These are phyloP conservation scores for Termitomyces sp. DNA, from an alignment of 768 basidiomycete genomes.

Conservation along the genomic window DNA sequence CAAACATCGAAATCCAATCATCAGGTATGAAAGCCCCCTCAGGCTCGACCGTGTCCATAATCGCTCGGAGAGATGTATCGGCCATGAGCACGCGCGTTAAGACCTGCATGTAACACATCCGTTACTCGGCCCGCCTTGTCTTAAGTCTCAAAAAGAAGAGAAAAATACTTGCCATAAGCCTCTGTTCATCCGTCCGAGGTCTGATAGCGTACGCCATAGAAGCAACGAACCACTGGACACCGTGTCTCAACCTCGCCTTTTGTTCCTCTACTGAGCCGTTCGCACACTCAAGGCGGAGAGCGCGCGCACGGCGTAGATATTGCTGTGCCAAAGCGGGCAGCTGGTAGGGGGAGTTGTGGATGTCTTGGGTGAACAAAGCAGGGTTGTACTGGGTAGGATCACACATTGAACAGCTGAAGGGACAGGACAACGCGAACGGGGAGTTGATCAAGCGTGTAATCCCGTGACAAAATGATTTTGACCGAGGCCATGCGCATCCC, in stretches of 20 bases:
- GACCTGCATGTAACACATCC: neutral
- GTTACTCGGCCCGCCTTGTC: neutral
- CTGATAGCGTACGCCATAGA: constrained; percentile 1
- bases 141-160: neutral
- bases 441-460: too few species aligned
- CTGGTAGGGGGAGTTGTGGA: neutral
- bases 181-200: neutral
- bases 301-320: neutral
- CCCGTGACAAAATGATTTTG: too few species aligned
- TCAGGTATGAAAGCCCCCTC: neutral
- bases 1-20: constrained; percentile 6
- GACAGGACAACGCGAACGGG: too few species aligned
- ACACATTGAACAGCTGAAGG: neutral
- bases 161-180: neutral
- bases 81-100: neutral
- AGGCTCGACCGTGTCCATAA: constrained; percentile 3
- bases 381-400: neutral
- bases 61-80: neutral
- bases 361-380: neutral
- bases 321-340: neutral
- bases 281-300: neutral
- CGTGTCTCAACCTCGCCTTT: neutral
- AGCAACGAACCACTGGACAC: neutral
- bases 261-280: neutral
- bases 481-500: too few species aligned